Conservation (phyloP, 2,329 filamentous ascomycete genomes). For the Ascochyta rabiei region DNA sequence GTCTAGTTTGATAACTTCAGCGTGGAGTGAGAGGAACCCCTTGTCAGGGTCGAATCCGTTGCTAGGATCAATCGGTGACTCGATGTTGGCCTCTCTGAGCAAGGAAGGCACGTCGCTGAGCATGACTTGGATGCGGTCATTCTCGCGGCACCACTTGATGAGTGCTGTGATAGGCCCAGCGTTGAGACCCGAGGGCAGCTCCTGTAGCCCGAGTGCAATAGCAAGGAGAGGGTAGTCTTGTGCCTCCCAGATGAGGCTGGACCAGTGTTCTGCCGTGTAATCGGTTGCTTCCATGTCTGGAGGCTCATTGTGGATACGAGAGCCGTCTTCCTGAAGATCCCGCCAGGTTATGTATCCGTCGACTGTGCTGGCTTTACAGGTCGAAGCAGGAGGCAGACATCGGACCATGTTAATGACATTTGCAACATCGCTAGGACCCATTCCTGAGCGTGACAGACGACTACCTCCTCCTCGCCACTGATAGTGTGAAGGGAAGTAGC, state of each 20-base stretch:
- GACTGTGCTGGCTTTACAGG: neutral
- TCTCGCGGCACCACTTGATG: slow-evolving; percentile 19
- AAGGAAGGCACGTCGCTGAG: slow-evolving; percentile 18
- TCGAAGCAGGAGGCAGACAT: neutral
- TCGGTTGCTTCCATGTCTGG: neutral
- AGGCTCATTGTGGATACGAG: too few species aligned
- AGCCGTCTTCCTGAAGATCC: neutral
- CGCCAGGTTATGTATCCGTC: neutral
- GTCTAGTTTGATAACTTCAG: slow-evolving; percentile 17
- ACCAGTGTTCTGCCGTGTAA: slow-evolving; percentile 25
- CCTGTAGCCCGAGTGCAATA: slow-evolving; percentile 18
- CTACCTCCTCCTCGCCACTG: slow-evolving; percentile 21
- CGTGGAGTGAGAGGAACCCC: slow-evolving; percentile 6
- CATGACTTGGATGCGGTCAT: slow-evolving; percentile 1
- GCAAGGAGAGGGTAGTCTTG: slow-evolving; percentile 28
- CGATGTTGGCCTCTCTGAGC: slow-evolving; percentile 10
- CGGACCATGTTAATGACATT: slow-evolving; percentile 23
- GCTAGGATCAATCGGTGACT: slow-evolving; percentile 13
- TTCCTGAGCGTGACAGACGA: slow-evolving; percentile 6
- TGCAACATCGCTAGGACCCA: neutral
- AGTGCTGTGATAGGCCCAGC: slow-evolving; percentile 25
- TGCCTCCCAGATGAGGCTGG: slow-evolving; percentile 4
- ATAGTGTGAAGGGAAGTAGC: slow-evolving; percentile 25
- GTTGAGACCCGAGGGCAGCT: slow-evolving; percentile 19
- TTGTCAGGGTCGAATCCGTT: slow-evolving; percentile 17